Evolutionary conservation across 345 rosid genomes (phyloP).

Genomic region (Luvunga scandens): DNA sequence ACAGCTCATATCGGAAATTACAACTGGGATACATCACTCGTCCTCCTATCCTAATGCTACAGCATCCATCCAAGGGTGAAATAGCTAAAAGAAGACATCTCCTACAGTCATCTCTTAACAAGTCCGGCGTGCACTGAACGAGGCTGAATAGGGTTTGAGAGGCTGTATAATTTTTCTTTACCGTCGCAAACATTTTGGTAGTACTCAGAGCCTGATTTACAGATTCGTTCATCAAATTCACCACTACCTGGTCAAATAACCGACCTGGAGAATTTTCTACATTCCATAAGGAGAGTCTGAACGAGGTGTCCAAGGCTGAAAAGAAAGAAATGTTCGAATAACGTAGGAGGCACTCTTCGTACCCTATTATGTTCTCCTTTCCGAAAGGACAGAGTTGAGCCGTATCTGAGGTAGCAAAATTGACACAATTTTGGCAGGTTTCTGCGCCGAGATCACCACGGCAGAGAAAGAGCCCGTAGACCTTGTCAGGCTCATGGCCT

Average conservation of each 20-base stretch:
- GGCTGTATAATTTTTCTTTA: neutral
- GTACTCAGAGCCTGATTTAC: neutral
- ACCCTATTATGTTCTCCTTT: conserved; percentile 34
- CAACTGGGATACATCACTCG: conserved; percentile 34
- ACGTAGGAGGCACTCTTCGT: conserved; percentile 41
- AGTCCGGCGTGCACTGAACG: conserved; percentile 31
- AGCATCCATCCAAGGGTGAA: neutral
- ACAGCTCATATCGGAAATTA: conserved; percentile 25
- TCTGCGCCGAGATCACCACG: conserved; percentile 27
- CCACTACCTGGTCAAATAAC: neutral
- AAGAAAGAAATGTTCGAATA: conserved; percentile 34
- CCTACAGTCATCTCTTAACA: conserved; percentile 4
- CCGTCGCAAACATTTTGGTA: conserved; percentile 12
- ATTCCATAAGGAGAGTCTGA: neutral
- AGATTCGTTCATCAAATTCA: neutral
- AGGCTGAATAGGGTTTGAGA: conserved; percentile 7
- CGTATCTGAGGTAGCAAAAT: conserved; percentile 14
- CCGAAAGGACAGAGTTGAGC: conserved; percentile 21
- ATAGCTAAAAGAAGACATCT: conserved; percentile 20
- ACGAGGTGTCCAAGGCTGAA: neutral
- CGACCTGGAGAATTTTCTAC: neutral
- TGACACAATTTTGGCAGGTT: conserved; percentile 36
- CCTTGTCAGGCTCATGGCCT: conserved; percentile 7
- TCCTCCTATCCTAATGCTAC: conserved; percentile 20
- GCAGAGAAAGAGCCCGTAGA: conserved; percentile 33